Conservation (phyloP, 768 basidiomycete species). For the Hygrophorus russula region DNA sequence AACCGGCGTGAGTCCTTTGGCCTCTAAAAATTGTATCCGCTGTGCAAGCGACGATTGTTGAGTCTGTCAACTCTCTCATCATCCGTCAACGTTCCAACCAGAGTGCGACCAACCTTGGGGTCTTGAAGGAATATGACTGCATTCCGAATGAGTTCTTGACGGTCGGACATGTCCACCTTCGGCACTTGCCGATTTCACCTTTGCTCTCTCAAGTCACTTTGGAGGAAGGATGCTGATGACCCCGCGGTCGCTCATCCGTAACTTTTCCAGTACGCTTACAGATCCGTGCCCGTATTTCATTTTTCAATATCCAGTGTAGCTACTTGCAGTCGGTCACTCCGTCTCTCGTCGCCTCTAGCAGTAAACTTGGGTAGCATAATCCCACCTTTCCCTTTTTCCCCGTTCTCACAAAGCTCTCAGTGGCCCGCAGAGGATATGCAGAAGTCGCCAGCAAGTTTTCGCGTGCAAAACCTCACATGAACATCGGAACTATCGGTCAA, state of each 20-base stretch:
- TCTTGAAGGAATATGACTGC: conserved; percentile 83
- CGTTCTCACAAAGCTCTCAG: too few species aligned
- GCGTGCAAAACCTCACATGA: conserved; percentile 83
- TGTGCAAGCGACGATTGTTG: conserved; percentile 73
- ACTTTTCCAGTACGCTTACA: conserved; percentile 29
- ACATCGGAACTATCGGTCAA: conserved; percentile 86
- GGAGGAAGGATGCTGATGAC: conserved; percentile 35
- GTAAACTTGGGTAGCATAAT: neutral
- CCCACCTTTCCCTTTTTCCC: too few species aligned
- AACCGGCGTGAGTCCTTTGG: conserved; percentile 72
- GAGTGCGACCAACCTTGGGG: conserved; percentile 44
- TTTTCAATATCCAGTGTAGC: neutral
- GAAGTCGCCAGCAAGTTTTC: conserved; percentile 43
- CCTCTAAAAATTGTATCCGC: conserved; percentile 88
- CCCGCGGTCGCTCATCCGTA: conserved; percentile 37
- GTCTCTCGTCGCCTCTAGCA: neutral
- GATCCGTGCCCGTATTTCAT: neutral
- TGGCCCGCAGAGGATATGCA: conserved; percentile 60
- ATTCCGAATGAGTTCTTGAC: conserved; percentile 66
- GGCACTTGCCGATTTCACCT: neutral
- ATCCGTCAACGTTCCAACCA: neutral
- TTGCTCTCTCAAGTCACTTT: too few species aligned
- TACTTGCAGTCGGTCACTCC: neutral
- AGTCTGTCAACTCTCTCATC: conserved; percentile 32
- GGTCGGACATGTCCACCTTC: conserved; percentile 38